Evolutionary conservation across 2,329 filamentous ascomycete genomes (phyloP).

Genomic region (Pseudogymnoascus sp.): DNA sequence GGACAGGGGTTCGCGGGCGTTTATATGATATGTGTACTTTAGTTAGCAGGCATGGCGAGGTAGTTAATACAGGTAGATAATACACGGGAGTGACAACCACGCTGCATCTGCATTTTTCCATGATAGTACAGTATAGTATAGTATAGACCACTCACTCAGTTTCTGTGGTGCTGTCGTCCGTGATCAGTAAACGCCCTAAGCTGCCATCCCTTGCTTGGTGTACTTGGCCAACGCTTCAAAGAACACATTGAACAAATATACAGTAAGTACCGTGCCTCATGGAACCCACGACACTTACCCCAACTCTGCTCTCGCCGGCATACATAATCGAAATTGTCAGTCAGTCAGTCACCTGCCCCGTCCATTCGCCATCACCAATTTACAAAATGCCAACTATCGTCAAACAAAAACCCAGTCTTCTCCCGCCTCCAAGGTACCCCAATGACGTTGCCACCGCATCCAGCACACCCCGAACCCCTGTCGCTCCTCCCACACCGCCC

Average conservation of each 20-base stretch:
- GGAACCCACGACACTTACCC: not conserved
- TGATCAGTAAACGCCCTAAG: not conserved
- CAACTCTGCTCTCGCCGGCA: not conserved
- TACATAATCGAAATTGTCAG: not conserved
- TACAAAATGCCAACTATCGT: not conserved
- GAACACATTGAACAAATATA: not conserved
- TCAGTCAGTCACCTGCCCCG: not conserved
- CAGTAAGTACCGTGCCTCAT: not conserved
- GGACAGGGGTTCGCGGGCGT: not conserved
- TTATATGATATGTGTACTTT: conserved; percentile 1
- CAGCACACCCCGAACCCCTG: not conserved
- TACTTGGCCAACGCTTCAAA: not conserved
- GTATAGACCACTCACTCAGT: not conserved
- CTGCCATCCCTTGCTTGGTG: not conserved
- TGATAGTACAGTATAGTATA: not conserved
- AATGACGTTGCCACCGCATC: not conserved
- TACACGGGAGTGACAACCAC: conserved; percentile 1
- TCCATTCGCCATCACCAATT: not conserved
- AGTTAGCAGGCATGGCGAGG: conserved; percentile 4
- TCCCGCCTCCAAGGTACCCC: not conserved
- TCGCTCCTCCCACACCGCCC: not conserved
- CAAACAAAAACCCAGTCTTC: not conserved
- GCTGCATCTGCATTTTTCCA: not conserved
- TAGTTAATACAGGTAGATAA: conserved; percentile 7
- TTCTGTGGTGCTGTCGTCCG: not conserved